Evolutionary conservation across 306 rosid genomes (phyloP), one percentile per base, ranked within the genome.

Genomic region (Trifolium pratense): DNA sequence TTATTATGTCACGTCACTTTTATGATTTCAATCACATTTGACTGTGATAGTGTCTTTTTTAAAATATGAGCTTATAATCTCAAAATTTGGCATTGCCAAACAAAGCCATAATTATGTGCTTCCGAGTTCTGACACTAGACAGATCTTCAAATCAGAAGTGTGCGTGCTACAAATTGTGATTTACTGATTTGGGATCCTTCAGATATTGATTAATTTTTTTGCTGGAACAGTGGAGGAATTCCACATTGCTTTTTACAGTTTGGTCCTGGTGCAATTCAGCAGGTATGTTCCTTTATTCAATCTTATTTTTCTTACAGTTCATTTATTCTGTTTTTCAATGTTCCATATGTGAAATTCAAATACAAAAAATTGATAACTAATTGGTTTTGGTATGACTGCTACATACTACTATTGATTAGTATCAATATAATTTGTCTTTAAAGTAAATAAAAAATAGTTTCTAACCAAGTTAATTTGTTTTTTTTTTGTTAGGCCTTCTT

Each of bases 191-290:
- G 60, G 75, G 68, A 74, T 53, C 6, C 17, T 29, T 20, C 36
- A 3, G 66, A 81, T 74, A 72, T 81, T 88, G 83, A 90, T 68
- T 83, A 3, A 12, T 60, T 75, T 32, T 39, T 77, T 71, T 80
- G 23, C 84, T 84, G 56, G 76, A 76, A 51, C 79, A 91, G 97
- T 86, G 98, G 98, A 67, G 98, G 98, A 7, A 15, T 94, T 70
- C 98, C 98, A 20, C 98, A 94, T 84, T 94, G 98, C 81, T 91
- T 94, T 82, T 97, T 96, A 13, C 98, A 94, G 89, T 94, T 94
- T 86, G 98, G 98, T 81, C 97, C 98, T 3, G 98, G 98, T 62
- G 71, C 73, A 9, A 86, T 94, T 18, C 98, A 94, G 84, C 98
- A 91, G 95, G 98, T 91, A 79, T 70, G 86, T 69, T 70, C 51